Percentiles rank a stretch among this genome's conserved stretches.
Conservation (phyloP, 768 basidiomycete genomes). For the Megacollybia marginata region DNA sequence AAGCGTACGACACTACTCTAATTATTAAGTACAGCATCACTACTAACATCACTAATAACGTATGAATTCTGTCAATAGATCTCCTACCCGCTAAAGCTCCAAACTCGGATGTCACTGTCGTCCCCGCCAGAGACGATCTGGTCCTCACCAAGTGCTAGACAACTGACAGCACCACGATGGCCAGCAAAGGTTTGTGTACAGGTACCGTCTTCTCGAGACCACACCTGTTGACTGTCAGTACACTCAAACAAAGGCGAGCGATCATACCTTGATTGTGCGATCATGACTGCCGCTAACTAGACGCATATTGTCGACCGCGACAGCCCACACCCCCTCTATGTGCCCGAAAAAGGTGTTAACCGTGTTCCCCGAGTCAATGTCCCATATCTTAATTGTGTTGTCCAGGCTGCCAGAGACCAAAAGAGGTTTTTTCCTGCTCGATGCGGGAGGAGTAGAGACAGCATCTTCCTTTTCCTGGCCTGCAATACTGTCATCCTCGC, state of each 20-base stretch:
- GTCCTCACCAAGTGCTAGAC: slow-evolving; percentile 84
- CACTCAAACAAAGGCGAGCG: slow-evolving; percentile 1
- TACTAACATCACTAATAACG: too few relatives aligned
- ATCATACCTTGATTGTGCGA: slow-evolving; percentile 87
- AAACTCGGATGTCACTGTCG: slow-evolving; percentile 81
- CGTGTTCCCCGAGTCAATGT: slow-evolving; percentile 77
- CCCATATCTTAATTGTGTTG: slow-evolving; percentile 96
- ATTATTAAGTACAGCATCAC: too few relatives aligned
- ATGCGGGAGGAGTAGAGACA: not conserved
- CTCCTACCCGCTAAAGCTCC: slow-evolving; percentile 52
- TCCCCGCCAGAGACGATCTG: slow-evolving; percentile 97
- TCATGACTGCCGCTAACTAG: slow-evolving; percentile 93
- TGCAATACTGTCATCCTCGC: slow-evolving; percentile 22
- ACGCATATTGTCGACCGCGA: slow-evolving; percentile 86
- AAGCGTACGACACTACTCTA: too few relatives aligned
- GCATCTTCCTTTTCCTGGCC: slow-evolving; percentile 4
- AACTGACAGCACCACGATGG: slow-evolving; percentile 91
- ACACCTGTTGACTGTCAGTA: slow-evolving; percentile 52
- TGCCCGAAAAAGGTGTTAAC: slow-evolving; percentile 89
- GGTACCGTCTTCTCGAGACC: slow-evolving; percentile 84
- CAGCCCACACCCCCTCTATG: slow-evolving; percentile 97
- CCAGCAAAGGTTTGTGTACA: slow-evolving; percentile 89
- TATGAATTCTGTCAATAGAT: too few relatives aligned
- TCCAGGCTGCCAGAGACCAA: slow-evolving; percentile 88
- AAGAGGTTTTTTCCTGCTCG: slow-evolving; percentile 49